A percentile compares a stretch with the other conserved stretches of the same genome.
Evolutionary conservation across 352 stramenopile genomes (phyloP).

Genomic region (Nothophytophthora sp.): DNA sequence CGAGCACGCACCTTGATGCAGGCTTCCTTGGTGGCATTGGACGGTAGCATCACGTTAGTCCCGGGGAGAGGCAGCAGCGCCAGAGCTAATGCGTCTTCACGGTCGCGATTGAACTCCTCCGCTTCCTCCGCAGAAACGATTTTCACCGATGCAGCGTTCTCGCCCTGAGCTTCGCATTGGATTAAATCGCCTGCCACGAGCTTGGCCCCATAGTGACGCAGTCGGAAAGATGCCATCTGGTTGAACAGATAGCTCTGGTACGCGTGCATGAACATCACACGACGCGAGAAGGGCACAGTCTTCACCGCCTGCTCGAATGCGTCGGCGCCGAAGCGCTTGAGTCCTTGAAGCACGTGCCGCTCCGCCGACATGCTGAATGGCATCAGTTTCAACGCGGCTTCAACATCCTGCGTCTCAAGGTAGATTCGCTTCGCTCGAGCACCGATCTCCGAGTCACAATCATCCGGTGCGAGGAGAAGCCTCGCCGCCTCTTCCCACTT

Average conservation of each 20-base stretch:
- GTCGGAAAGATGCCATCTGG: slow-evolving; percentile 48
- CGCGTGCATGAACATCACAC: slow-evolving; percentile 73
- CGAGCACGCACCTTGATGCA: slow-evolving; percentile 41
- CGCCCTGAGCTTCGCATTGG: slow-evolving; percentile 12
- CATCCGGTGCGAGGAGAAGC: slow-evolving; percentile 43
- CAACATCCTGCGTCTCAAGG: slow-evolving; percentile 42
- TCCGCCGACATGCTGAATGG: slow-evolving; percentile 47
- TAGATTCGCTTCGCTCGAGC: slow-evolving; percentile 47
- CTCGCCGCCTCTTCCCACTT: slow-evolving; percentile 58
- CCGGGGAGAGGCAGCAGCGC: slow-evolving; percentile 64
- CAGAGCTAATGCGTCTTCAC: slow-evolving; percentile 27
- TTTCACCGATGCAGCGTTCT: slow-evolving; percentile 22
- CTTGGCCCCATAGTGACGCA: slow-evolving; percentile 34
- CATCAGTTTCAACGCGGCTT: slow-evolving; percentile 58
- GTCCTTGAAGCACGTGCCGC: slow-evolving; percentile 59
- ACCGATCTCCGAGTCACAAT: slow-evolving; percentile 36
- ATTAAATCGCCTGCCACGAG: slow-evolving; percentile 66
- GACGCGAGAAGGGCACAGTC: slow-evolving; percentile 55
- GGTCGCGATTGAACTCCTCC: slow-evolving; percentile 32
- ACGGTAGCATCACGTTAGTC: slow-evolving; percentile 46
- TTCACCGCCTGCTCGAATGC: slow-evolving; percentile 59
- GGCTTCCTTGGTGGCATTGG: slow-evolving; percentile 42
- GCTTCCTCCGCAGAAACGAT: slow-evolving; percentile 39
- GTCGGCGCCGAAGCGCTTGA: slow-evolving; percentile 58
- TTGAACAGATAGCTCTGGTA: slow-evolving; percentile 86